Evolutionary conservation across 2,329 filamentous ascomycete genomes (phyloP).

Genomic region (Sporothrix variecibatus): DNA sequence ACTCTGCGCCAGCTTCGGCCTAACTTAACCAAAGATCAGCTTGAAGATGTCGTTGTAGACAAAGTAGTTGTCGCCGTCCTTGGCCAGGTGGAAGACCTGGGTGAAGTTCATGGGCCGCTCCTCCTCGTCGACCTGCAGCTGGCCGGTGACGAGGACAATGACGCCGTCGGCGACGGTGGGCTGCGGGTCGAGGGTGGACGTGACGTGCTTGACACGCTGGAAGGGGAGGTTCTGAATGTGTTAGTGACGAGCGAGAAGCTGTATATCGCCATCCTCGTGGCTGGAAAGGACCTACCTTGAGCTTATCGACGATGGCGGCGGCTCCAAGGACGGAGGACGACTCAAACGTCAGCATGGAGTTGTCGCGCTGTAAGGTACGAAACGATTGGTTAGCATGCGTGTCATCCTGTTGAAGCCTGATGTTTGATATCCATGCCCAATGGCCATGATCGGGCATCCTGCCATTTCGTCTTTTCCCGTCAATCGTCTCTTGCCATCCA

Average conservation of each 20-base stretch:
- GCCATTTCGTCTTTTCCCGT: neutral
- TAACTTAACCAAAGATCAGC: constrained; percentile 67
- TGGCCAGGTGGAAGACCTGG: constrained; percentile 83
- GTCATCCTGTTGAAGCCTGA: neutral
- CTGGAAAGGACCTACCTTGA: constrained; percentile 57
- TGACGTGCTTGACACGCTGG: constrained; percentile 75
- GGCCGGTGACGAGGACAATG: constrained; percentile 84
- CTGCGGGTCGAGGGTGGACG: constrained; percentile 80
- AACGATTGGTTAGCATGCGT: constrained; percentile 5
- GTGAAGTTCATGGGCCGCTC: constrained; percentile 86
- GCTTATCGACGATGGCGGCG: constrained; percentile 73
- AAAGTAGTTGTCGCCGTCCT: constrained; percentile 70
- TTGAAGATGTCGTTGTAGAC: constrained; percentile 96
- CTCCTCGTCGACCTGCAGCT: constrained; percentile 83
- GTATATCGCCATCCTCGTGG: neutral
- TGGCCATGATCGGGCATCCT: neutral
- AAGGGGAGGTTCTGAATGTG: constrained; percentile 70
- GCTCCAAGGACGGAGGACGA: constrained; percentile 65
- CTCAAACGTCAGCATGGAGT: constrained; percentile 96
- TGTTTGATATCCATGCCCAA: neutral
- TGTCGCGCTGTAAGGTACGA: constrained; percentile 60
- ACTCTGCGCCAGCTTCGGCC: neutral
- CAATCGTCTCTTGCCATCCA: neutral
- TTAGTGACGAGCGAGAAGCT: neutral
- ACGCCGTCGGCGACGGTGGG: constrained; percentile 71